phyloP scores from a whole-genome alignment of 371 early-diverging fungal species.

The Mortierella sp. region DNA sequence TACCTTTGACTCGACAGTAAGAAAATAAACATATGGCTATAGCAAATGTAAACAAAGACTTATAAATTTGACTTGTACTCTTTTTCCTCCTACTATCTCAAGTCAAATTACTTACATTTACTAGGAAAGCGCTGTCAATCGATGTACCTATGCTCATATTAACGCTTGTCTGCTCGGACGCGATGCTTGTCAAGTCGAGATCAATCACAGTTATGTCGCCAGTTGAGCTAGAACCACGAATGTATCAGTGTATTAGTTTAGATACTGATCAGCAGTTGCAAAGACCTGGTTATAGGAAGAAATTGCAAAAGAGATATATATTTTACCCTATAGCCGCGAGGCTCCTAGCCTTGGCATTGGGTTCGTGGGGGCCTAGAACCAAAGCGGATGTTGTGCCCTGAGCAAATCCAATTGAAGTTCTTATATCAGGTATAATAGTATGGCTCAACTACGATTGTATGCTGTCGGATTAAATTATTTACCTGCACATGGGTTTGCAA shows the following conservation, averaged over 20 bases:
- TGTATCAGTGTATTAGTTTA: not conserved
- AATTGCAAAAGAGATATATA: not conserved
- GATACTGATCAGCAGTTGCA: not conserved
- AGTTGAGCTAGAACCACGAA: not conserved
- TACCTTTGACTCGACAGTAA: constrained; percentile 2
- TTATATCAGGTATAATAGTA: not conserved
- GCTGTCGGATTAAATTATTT: not conserved
- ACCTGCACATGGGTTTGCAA: constrained; percentile 12
- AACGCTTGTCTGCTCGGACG: not conserved
- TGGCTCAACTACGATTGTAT: not conserved
- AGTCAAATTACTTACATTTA: not conserved
- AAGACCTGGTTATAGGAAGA: not conserved
- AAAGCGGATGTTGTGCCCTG: constrained; percentile 19
- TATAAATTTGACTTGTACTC: not conserved
- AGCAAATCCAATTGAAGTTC: not conserved
- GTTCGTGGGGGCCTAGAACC: not conserved
- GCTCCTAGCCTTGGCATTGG: not conserved
- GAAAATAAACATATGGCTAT: constrained; percentile 15
- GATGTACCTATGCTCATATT: not conserved
- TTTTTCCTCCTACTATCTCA: not conserved
- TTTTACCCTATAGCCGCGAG: constrained; percentile 17
- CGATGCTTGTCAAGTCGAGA: not conserved
- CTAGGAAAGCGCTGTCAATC: not conserved
- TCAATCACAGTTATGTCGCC: not conserved
- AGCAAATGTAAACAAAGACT: not conserved